Evolutionary conservation across 2,329 filamentous ascomycete species (phyloP).

Genomic region (Monosporascus sp.): DNA sequence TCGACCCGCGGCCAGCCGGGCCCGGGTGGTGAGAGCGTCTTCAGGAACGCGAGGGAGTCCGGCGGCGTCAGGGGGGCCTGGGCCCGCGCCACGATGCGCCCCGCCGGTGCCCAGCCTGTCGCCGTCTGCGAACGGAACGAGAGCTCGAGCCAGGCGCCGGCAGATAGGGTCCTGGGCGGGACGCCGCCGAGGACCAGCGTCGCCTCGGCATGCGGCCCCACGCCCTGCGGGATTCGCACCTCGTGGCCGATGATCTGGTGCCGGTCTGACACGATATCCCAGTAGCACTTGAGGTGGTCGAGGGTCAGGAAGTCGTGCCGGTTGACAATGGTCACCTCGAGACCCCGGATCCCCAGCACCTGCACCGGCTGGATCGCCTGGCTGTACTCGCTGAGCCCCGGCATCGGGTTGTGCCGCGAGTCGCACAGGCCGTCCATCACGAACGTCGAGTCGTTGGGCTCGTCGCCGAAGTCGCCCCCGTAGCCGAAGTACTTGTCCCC

Average conservation of each 20-base stretch:
- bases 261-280: slow-evolving; percentile 36
- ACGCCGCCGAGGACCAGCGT: slow-evolving; percentile 25
- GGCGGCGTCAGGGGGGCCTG: slow-evolving; percentile 37
- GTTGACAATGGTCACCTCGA: slow-evolving; percentile 42
- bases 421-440: slow-evolving; percentile 50
- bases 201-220: slow-evolving; percentile 37
- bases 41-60: slow-evolving; percentile 22
- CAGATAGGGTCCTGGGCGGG: slow-evolving; percentile 20
- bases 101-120: slow-evolving; percentile 45
- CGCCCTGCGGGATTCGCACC: slow-evolving; percentile 35
- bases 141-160: slow-evolving; percentile 43
- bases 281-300: slow-evolving; percentile 42
- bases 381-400: slow-evolving; percentile 48
- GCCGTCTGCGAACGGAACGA: slow-evolving; percentile 37
- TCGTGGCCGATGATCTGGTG: slow-evolving; percentile 27
- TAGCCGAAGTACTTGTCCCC: slow-evolving; percentile 49
- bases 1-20: slow-evolving; percentile 13
- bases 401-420: slow-evolving; percentile 44
- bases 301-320: slow-evolving; percentile 49
- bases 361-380: slow-evolving; percentile 56
- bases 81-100: slow-evolving; percentile 47
- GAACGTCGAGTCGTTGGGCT: slow-evolving; percentile 55
- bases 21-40: slow-evolving; percentile 7
- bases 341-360: slow-evolving; percentile 38
- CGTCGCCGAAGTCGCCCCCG: slow-evolving; percentile 57